Evolutionary conservation across 345 rosid species (phyloP), one percentile per base, ranked within the genome.

Genomic region (Arabidopsis suecica): DNA sequence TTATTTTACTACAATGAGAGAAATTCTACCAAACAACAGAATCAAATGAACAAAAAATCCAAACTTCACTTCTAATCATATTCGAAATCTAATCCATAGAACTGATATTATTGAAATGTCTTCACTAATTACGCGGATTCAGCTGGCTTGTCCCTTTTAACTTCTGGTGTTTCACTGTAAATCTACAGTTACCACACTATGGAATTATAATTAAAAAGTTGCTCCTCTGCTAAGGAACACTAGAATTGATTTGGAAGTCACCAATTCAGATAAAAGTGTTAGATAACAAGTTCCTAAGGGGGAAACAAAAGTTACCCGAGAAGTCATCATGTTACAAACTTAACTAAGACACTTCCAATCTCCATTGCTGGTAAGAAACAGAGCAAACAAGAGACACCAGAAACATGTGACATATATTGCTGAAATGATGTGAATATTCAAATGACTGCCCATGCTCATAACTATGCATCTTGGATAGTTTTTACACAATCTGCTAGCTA

Each of bases 171-270:
- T 70, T 53, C 61, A 63, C 73, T 41, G 53, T 67, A 42, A 63
- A 63, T 54, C 68, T 59, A 45, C 74, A 62, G 45, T 69, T 58
- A 28, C 65, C 70, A 50, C 71, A 71, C 33, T 48, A 50, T 23
- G 38, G 30, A 69, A 51, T 36, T 3, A 36, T 16, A 77, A 33
- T n/a, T 4, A 11, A 3, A 41, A 4, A 37, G 58, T 90, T 86
- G 88, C 88, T 86, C 65, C 80, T 74, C 34, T 45, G 76, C 81
- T 61, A 92, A 88, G 93, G 81, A 89, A 88, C 84, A 82, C 75
- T 4, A 80, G 80, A 74, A 78, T 78, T 78, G 78, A 7, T 72
- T 66, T 67, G 11, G 8, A 78, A 72, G 74, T 72, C 59, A 72
- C 78, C 45, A 58, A 32, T 32, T 18, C 53, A 37, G 38, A 20